Percentiles rank a stretch among this genome's conserved stretches.
phyloP scores from a whole-genome alignment of 108 stramenopile species.

The Pseudonitzschia delicatissima region DNA sequence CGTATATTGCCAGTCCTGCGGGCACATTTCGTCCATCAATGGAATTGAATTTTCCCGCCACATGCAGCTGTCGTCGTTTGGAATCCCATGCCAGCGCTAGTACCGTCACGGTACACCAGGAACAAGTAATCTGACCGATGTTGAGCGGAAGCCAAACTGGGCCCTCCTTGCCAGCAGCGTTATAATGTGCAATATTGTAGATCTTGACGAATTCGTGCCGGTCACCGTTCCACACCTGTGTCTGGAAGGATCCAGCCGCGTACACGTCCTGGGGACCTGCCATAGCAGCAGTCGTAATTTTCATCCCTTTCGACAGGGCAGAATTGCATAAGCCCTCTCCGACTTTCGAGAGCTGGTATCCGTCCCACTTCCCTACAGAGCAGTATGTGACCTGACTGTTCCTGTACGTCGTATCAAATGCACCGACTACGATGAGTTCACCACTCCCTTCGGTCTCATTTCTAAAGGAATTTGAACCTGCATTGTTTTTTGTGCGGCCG shows the following conservation, averaged over 20 bases:
- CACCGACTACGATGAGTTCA: slow-evolving; percentile 90
- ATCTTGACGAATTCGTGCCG: slow-evolving; percentile 90
- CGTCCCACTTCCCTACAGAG: slow-evolving; percentile 90
- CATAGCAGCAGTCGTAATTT: slow-evolving; percentile 81
- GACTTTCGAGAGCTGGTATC: slow-evolving; percentile 74
- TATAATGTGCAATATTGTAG: slow-evolving; percentile 90
- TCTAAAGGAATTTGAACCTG: too few species aligned
- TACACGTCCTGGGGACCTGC: slow-evolving; percentile 83
- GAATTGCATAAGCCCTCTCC: slow-evolving; percentile 93
- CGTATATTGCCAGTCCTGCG: slow-evolving; percentile 83
- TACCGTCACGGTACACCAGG: slow-evolving; percentile 89
- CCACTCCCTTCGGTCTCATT: slow-evolving; percentile 29
- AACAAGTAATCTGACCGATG: slow-evolving; percentile 89
- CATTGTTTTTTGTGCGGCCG: neutral
- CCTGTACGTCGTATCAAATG: slow-evolving; percentile 89
- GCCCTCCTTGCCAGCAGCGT: slow-evolving; percentile 58
- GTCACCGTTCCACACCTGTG: slow-evolving; percentile 93
- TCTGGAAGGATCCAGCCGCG: slow-evolving; percentile 90
- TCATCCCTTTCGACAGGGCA: slow-evolving; percentile 84
- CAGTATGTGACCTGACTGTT: slow-evolving; percentile 94
- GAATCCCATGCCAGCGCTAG: slow-evolving; percentile 92
- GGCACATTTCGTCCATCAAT: slow-evolving; percentile 85
- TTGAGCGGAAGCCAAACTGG: slow-evolving; percentile 83
- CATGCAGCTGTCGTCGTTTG: slow-evolving; percentile 74
- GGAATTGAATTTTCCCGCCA: slow-evolving; percentile 88